These are phyloP conservation scores for Trichosanthes cucumerina DNA, from an alignment of 306 rosid genomes.

Conservation along the genomic window DNA sequence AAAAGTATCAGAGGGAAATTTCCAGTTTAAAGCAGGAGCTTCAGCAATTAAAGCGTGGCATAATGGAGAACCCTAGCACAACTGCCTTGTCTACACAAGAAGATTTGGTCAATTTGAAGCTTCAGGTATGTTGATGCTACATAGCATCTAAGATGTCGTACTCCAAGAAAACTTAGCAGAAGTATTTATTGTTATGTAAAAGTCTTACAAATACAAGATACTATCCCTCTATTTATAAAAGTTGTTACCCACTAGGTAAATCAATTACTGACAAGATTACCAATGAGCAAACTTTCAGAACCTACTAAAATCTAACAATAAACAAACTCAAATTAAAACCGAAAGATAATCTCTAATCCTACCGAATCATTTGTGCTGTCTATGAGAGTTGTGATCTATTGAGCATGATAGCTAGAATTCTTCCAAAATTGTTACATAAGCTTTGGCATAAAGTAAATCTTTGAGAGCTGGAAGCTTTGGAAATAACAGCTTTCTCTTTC, in stretches of 20 bases:
- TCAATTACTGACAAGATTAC: not conserved
- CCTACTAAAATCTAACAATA: not conserved
- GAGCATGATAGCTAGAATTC: not conserved
- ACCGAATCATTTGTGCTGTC: not conserved
- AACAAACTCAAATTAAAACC: not conserved
- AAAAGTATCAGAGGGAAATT: constrained; percentile 49
- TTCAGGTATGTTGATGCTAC: constrained; percentile 32
- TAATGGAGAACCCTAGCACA: constrained; percentile 31
- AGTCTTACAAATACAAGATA: not conserved
- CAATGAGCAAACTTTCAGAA: not conserved
- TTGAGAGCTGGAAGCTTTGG: not conserved
- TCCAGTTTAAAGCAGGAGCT: constrained; percentile 48
- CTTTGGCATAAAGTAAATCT: not conserved
- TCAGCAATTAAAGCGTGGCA: constrained; percentile 42
- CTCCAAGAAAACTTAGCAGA: not conserved
- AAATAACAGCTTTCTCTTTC: not conserved
- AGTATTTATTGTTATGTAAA: not conserved
- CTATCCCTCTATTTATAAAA: not conserved
- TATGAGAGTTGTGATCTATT: not conserved
- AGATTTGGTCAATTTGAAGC: constrained; percentile 49
- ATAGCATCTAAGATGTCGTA: not conserved
- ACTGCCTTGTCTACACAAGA: constrained; percentile 29
- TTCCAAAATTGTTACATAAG: not conserved
- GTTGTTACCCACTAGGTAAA: not conserved
- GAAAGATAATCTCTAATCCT: not conserved